Base-by-base conservation (phyloP, 257 asterid species). In the Petunia axillaris region DNA sequence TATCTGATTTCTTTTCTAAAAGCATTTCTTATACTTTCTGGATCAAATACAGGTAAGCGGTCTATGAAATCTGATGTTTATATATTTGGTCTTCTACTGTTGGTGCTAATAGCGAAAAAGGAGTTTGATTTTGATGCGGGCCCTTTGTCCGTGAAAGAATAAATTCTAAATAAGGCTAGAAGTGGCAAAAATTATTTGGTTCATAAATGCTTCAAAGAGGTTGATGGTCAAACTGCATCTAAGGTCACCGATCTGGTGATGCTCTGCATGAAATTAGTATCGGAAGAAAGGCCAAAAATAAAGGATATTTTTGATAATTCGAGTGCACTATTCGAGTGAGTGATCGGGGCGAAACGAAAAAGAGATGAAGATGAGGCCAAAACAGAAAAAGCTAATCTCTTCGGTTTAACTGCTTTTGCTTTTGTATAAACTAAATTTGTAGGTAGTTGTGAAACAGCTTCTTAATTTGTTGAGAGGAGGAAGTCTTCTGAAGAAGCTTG, bases 151-250 rank as follows among this genome's bases (percentile, higher is more conserved):
- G 13, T 35, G 41, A 6, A 1, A 25, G 1, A 25, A 2, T 25
- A 5, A 62, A 5, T 9, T 36, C 1, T 2, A 35, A 8, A 62
- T 4, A 43, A 62, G 41, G 43, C 43, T 62, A 62, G 36, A 9
- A 2, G 39, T 10, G 3, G 67, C 4, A 4, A 62, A 62, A 36
- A 62, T 0, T 1, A 35, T 35, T 25, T 62, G 67, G 43, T 62
- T 62, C 15, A 9, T 66, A 54, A 41, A 48, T 67, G 75, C 53
- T 67, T 67, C 55, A 9, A 67, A 67, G 57, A 67, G 8, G 76
- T 67, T 67, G 76, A 43, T 67, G 13, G 43, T 43, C 9, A 7
- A 67, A 43, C 37, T 43, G 76, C 54, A 15, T n/a, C n/a, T 41
- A 54, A 67, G 36, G 43, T 67, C 57, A 41, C 75, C 41, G 15